phyloP scores from a whole-genome alignment of 2,329 filamentous ascomycete genomes.

The Coniochaeta sp. region DNA sequence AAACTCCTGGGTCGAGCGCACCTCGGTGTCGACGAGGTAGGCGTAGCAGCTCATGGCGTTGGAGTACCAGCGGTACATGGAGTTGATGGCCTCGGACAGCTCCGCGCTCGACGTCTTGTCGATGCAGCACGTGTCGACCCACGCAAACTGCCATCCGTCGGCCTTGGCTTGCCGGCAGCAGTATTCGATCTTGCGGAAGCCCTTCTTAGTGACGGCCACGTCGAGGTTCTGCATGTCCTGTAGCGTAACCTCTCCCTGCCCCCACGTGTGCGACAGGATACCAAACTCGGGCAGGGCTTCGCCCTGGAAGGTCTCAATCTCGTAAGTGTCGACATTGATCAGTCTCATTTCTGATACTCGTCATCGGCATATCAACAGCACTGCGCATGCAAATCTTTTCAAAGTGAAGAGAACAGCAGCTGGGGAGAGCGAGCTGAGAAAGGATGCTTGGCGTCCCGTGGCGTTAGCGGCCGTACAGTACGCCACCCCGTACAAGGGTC shows the following conservation, averaged over 20 bases:
- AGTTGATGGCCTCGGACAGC: slow-evolving; percentile 3
- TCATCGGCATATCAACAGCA: neutral
- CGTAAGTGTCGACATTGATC: neutral
- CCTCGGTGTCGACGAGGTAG: neutral
- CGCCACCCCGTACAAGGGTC: too few species aligned
- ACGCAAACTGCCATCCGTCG: neutral
- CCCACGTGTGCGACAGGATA: neutral
- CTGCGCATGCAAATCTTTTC: too few species aligned
- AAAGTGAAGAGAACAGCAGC: neutral
- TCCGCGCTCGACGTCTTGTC: slow-evolving; percentile 2
- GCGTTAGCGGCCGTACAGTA: too few species aligned
- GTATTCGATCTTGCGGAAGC: neutral
- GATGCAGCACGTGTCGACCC: slow-evolving; percentile 3
- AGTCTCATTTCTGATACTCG: neutral
- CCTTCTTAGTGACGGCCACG: neutral
- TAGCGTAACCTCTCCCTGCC: neutral
- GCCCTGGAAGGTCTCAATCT: neutral
- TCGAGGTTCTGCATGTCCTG: neutral
- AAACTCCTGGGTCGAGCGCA: neutral
- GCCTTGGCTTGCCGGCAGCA: neutral
- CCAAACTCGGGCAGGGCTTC: neutral
- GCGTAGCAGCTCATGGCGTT: neutral
- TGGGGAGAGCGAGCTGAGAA: too few species aligned
- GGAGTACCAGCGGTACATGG: slow-evolving; percentile 2
- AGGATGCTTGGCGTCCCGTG: too few species aligned